Evolutionary conservation across 345 rosid genomes (phyloP).

Genomic region (Bruguiera gymnorhiza): DNA sequence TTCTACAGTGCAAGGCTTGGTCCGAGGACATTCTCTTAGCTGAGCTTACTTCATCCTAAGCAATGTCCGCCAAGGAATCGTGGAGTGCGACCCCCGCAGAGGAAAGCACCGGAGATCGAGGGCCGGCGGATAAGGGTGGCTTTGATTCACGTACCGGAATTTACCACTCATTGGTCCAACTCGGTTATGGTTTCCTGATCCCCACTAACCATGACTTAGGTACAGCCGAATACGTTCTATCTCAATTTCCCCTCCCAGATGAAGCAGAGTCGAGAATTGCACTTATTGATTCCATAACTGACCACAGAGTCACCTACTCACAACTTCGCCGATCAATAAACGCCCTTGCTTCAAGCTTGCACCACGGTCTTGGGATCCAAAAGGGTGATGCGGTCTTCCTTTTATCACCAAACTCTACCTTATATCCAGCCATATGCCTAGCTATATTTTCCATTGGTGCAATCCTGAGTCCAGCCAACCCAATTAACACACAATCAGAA

Average conservation of each 20-base stretch:
- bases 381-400: conserved; percentile 58
- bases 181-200: conserved; percentile 27
- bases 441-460: conserved; percentile 56
- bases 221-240: conserved; percentile 36
- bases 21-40: neutral
- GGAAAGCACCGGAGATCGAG: conserved; percentile 9
- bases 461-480: conserved; percentile 52
- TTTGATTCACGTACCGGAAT: conserved; percentile 38
- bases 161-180: conserved; percentile 36
- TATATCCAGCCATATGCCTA: conserved; percentile 47
- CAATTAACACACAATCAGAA: conserved; percentile 46
- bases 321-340: conserved; percentile 42
- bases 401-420: conserved; percentile 51
- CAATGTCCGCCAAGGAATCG: conserved; percentile 32
- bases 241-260: conserved; percentile 41
- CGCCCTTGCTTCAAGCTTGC: conserved; percentile 44
- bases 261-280: conserved; percentile 36
- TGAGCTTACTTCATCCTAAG: neutral
- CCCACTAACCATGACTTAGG: conserved; percentile 38
- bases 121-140: conserved; percentile 20
- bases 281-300: conserved; percentile 41
- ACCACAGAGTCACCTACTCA: conserved; percentile 31
- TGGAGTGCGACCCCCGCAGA: conserved; percentile 4
- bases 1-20: neutral
- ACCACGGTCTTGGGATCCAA: conserved; percentile 40